These are phyloP conservation scores for Lipomyces spencermartinsiae DNA, from an alignment of 805 yeast species.

Conservation along the genomic window DNA sequence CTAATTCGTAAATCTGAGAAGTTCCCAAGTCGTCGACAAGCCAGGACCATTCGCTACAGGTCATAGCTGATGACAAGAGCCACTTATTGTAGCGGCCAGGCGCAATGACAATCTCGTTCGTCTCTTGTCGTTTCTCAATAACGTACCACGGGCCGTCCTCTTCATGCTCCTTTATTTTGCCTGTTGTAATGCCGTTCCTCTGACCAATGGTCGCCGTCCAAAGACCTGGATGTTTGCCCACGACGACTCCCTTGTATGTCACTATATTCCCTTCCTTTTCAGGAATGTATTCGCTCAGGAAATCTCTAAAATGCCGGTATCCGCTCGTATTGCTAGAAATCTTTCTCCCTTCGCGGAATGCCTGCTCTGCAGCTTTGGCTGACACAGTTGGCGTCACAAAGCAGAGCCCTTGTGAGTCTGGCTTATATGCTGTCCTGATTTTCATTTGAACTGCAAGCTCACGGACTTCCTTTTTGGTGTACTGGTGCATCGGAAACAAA, in stretches of 20 bases:
- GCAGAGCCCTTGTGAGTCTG: constrained; percentile 94
- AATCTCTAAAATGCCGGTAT: constrained; percentile 59
- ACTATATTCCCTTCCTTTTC: constrained; percentile 79
- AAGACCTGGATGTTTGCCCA: constrained; percentile 84
- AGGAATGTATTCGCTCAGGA: constrained; percentile 73
- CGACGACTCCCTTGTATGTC: constrained; percentile 72
- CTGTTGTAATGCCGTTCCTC: constrained; percentile 77
- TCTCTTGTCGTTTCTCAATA: constrained; percentile 65
- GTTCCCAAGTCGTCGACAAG: constrained; percentile 39
- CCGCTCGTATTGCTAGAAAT: constrained; percentile 20
- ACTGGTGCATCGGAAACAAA: constrained; percentile 82
- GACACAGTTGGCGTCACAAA: constrained; percentile 64
- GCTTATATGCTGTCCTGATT: constrained; percentile 73
- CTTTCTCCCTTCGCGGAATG: constrained; percentile 19
- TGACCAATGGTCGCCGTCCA: constrained; percentile 98
- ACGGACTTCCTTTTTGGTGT: constrained; percentile 76
- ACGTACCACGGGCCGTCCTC: constrained; percentile 87
- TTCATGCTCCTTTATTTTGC: constrained; percentile 76
- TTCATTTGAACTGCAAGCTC: constrained; percentile 61
- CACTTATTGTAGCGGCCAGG: constrained; percentile 66
- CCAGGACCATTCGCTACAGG: constrained; percentile 60
- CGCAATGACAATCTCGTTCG: constrained; percentile 81
- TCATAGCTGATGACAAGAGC: constrained; percentile 56
- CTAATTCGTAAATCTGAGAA: constrained; percentile 19
- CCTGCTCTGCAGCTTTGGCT: constrained; percentile 23